Percentiles rank a stretch among this genome's conserved stretches.
Conservation (phyloP, 352 stramenopile species). For the Phytopythium ostracodes region DNA sequence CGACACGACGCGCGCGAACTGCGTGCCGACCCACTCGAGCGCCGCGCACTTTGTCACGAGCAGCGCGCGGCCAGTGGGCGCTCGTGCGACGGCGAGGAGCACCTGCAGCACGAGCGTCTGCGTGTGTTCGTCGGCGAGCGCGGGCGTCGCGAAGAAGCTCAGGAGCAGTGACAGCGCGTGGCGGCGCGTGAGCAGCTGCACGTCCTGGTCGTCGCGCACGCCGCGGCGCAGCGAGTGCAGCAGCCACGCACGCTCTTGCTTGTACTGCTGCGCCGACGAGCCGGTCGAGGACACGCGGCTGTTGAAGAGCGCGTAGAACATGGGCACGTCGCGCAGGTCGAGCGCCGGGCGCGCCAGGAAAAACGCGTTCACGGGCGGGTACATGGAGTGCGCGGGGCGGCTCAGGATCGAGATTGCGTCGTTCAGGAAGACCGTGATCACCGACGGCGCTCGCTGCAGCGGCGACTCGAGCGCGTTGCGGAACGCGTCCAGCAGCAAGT, state of each 20-base stretch:
- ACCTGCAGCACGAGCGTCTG: conserved; percentile 68
- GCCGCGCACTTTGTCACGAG: conserved; percentile 62
- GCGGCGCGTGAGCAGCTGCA: conserved; percentile 63
- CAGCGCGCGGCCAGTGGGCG: conserved; percentile 38
- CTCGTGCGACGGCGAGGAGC: conserved; percentile 41
- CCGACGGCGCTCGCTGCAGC: conserved; percentile 56
- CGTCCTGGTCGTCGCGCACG: conserved; percentile 59
- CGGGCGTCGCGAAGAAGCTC: conserved; percentile 71
- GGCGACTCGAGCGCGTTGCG: conserved; percentile 51
- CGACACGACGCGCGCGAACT: conserved; percentile 23
- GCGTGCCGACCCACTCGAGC: conserved; percentile 51
- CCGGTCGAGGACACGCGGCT: conserved; percentile 30
- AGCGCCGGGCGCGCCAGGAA: conserved; percentile 72
- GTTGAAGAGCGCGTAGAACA: conserved; percentile 90
- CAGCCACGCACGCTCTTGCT: conserved; percentile 82
- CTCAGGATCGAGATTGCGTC: conserved; percentile 66
- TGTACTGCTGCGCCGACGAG: conserved; percentile 23
- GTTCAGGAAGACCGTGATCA: conserved; percentile 84
- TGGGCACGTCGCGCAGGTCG: conserved; percentile 77
- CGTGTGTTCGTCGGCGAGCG: conserved; percentile 74
- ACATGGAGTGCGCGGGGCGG: conserved; percentile 68
- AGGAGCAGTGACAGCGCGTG: conserved; percentile 79
- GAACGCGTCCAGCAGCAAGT: conserved; percentile 77
- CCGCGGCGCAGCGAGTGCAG: conserved; percentile 71
- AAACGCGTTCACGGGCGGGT: conserved; percentile 82